Evolutionary conservation across 1,284 basidiomycete genomes (phyloP), one percentile per base, ranked within the genome.

Genomic region (Ceratobasidium sp.): DNA sequence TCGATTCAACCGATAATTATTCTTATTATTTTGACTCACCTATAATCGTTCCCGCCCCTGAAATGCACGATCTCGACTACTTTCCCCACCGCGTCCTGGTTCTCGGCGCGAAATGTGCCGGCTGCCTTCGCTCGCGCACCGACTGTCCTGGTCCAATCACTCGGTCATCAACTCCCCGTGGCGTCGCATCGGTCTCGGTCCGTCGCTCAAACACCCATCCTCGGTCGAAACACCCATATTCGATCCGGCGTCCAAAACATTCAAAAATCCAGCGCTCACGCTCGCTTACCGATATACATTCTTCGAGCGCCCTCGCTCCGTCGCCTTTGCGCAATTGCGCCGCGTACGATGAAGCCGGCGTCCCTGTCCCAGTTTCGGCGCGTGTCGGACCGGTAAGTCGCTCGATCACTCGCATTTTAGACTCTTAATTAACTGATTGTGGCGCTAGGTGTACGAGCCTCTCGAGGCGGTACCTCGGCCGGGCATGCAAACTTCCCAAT

Each of bases 121-220:
- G n/a, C n/a, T n/a, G n/a, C n/a, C n/a, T n/a, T n/a, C n/a, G n/a
- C n/a, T n/a, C n/a, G n/a, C n/a, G n/a, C n/a, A n/a, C n/a, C n/a
- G n/a, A n/a, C n/a, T n/a, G n/a, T n/a, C n/a, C n/a, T n/a, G n/a
- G n/a, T n/a, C n/a, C n/a, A n/a, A n/a, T n/a, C n/a, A n/a, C n/a
- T n/a, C n/a, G n/a, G n/a, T n/a, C n/a, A n/a, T n/a, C n/a, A n/a
- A n/a, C n/a, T n/a, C n/a, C n/a, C n/a, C n/a, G n/a, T n/a, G n/a
- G n/a, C n/a, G n/a, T n/a, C n/a, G n/a, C n/a, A n/a, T n/a, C n/a
- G n/a, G n/a, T n/a, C n/a, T 38, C 55, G 6, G 16, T 71, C 14
- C 69, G 69, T 27, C 69, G 69, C 55, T 46, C 50, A 14, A 71
- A 71, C 35, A 71, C 69, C 3, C 69, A 71, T 30, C 71, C 71